These are phyloP conservation scores for Pseudoneurospora amorphoporcata DNA, from an alignment of 495 filamentous ascomycete species.

Conservation along the genomic window DNA sequence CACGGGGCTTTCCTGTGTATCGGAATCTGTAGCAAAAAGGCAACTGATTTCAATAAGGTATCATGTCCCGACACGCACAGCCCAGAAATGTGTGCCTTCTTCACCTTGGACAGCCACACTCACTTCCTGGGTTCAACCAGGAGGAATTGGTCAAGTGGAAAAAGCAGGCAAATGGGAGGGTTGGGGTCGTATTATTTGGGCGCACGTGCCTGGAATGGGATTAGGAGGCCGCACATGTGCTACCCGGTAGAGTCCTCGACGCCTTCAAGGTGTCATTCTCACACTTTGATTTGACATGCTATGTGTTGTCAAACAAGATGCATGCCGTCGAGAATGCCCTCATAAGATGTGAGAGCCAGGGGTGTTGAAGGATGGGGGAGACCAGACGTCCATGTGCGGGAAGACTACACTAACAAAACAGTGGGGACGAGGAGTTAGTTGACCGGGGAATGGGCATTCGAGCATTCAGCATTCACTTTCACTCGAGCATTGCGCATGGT, in stretches of 20 bases:
- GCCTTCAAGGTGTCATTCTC: neutral
- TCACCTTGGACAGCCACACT: neutral
- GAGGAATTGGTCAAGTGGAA: neutral
- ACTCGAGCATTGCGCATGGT: slow-evolving; percentile 4
- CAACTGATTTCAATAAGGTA: neutral
- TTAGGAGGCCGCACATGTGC: neutral
- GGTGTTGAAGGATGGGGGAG: neutral
- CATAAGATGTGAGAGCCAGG: neutral
- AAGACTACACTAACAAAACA: neutral
- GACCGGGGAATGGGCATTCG: neutral
- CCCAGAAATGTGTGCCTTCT: neutral
- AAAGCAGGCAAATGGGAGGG: neutral
- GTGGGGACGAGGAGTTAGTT: neutral
- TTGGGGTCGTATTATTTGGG: neutral
- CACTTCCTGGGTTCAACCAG: neutral
- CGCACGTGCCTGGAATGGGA: neutral
- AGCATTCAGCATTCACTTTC: neutral
- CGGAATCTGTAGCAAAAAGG: neutral
- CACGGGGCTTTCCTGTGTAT: neutral
- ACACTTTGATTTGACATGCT: neutral
- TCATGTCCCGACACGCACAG: neutral
- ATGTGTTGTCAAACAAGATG: neutral
- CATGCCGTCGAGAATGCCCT: neutral
- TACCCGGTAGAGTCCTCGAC: neutral
- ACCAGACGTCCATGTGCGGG: neutral